Evolutionary conservation across 129 eudicot genomes (phyloP).

Genomic region (Artemisia argyi): DNA sequence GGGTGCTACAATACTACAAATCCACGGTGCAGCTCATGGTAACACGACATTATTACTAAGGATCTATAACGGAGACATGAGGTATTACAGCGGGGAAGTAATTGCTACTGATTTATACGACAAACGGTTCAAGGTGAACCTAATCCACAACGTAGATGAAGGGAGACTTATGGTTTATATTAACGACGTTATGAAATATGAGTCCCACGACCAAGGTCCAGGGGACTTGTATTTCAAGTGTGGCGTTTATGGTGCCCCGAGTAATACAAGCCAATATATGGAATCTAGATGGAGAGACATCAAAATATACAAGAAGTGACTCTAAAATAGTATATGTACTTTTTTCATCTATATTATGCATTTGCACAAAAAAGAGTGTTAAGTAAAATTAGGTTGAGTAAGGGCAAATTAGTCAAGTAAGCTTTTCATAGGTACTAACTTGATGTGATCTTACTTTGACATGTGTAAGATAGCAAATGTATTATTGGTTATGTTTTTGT

Average conservation of each 20-base stretch:
- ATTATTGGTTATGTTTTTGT: too few species aligned
- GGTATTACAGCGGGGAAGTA: constrained; percentile 28
- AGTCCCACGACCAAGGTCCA: constrained; percentile 39
- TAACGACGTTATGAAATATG: constrained; percentile 29
- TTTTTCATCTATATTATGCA: too few species aligned
- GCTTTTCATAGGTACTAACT: too few species aligned
- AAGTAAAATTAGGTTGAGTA: too few species aligned
- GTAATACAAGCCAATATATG: constrained; percentile 39
- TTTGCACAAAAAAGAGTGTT: too few species aligned
- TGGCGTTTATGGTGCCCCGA: constrained; percentile 49
- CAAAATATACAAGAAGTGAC: constrained; percentile 36
- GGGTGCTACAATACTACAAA: constrained; percentile 49
- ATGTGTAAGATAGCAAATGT: too few species aligned
- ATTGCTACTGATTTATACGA: constrained; percentile 37
- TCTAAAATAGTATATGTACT: too few species aligned
- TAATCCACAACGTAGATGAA: constrained; percentile 45
- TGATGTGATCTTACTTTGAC: too few species aligned
- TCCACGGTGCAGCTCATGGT: constrained; percentile 47
- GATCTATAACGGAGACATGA: constrained; percentile 49
- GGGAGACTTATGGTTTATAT: constrained; percentile 39
- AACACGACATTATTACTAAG: constrained; percentile 35
- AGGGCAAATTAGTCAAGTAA: too few species aligned
- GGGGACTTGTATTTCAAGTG: constrained; percentile 48
- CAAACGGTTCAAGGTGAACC: constrained; percentile 47
- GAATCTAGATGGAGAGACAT: constrained; percentile 52